phyloP scores from a whole-genome alignment of 2,329 filamentous ascomycete genomes.

The Acephala macrosclerotiorum region DNA sequence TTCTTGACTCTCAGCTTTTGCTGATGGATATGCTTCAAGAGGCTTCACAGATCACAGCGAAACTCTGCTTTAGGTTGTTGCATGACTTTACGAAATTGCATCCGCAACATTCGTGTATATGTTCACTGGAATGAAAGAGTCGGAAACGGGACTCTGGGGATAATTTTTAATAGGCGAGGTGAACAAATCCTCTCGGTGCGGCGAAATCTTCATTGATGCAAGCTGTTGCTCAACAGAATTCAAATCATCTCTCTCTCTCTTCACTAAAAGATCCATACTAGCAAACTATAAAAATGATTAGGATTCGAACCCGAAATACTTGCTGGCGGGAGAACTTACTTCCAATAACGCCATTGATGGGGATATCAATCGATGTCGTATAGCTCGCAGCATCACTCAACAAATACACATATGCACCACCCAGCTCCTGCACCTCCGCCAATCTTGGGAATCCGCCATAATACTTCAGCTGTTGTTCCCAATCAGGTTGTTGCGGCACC shows the following conservation, averaged over 20 bases:
- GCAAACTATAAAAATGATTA: slow-evolving; percentile 5
- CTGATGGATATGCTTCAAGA: too few relatives aligned
- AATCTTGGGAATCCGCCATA: slow-evolving; percentile 61
- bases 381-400: slow-evolving; percentile 46
- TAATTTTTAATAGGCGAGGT: too few relatives aligned
- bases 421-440: slow-evolving; percentile 55
- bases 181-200: too few relatives aligned
- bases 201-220: background rate
- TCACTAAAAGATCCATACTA: too few relatives aligned
- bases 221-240: background rate
- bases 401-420: slow-evolving; percentile 42
- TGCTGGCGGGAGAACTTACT: slow-evolving; percentile 22
- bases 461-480: slow-evolving; percentile 60
- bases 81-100: too few relatives aligned
- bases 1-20: too few relatives aligned
- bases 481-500: slow-evolving; percentile 56
- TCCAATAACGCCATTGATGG: slow-evolving; percentile 49
- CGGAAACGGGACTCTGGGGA: too few relatives aligned
- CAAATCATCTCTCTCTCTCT: too few relatives aligned
- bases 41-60: too few relatives aligned
- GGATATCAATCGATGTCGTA: slow-evolving; percentile 48
- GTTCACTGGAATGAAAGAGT: too few relatives aligned
- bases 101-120: too few relatives aligned
- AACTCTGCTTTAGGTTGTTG: too few relatives aligned
- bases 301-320: background rate